Percentiles rank a stretch among this genome's conserved stretches.
Conservation (phyloP, 1,284 basidiomycete genomes). For the Fistulinella cinereoalba region DNA sequence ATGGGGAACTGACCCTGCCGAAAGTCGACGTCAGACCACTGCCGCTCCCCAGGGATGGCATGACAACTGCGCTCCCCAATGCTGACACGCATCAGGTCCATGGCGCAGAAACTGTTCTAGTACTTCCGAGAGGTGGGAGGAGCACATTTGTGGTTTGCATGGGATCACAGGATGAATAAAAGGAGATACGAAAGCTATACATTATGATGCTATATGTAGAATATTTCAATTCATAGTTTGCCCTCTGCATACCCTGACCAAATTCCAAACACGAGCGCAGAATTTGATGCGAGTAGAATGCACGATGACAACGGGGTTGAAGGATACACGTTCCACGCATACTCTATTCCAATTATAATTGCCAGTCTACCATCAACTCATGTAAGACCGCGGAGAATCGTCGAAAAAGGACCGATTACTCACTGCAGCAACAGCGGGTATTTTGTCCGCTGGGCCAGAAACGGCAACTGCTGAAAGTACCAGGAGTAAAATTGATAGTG, state of each 20-base stretch:
- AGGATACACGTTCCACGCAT: conserved; percentile 86
- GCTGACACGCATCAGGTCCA: conserved; percentile 74
- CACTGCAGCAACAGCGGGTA: conserved; percentile 66
- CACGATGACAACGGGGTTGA: conserved; percentile 73
- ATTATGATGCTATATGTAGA: too few species aligned
- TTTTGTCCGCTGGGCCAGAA: conserved; percentile 74
- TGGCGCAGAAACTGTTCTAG: conserved; percentile 69
- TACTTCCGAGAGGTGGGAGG: conserved; percentile 74
- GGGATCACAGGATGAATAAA: conserved; percentile 41
- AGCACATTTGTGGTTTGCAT: conserved; percentile 76
- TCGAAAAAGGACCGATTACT: conserved; percentile 23
- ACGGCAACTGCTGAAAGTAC: conserved; percentile 94
- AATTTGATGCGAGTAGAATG: conserved; percentile 58
- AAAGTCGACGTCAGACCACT: conserved; percentile 63
- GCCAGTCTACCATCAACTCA: conserved; percentile 46
- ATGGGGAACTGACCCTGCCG: conserved; percentile 71
- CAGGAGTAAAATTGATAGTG: conserved; percentile 99
- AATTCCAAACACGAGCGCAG: conserved; percentile 58
- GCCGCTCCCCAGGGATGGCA: conserved; percentile 46
- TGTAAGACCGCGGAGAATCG: background rate
- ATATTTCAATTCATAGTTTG: too few species aligned
- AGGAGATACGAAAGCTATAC: too few species aligned
- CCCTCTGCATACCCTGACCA: conserved; percentile 56
- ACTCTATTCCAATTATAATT: conserved; percentile 69
- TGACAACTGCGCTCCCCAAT: conserved; percentile 57